phyloP scores from a whole-genome alignment of 2,329 filamentous ascomycete species.

The Cytospora schulzeri region DNA sequence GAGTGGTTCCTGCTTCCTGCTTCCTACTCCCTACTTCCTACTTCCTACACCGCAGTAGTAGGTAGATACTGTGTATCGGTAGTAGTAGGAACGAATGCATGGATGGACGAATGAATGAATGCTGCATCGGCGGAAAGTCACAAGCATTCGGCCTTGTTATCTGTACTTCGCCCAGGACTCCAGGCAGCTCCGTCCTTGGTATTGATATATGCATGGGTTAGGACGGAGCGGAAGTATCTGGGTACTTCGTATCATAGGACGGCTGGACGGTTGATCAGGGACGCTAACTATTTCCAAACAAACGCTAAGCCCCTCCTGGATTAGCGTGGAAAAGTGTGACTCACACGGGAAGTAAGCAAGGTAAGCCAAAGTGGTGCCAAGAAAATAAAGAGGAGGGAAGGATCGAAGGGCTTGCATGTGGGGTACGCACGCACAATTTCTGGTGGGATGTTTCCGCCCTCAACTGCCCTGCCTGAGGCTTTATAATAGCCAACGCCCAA shows the following conservation, averaged over 20 bases:
- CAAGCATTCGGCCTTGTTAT: neutral
- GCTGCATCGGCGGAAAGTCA: too few relatives aligned
- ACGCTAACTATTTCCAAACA: too few relatives aligned
- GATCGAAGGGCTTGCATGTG: conserved; percentile 1
- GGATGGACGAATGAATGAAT: neutral
- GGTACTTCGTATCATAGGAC: neutral
- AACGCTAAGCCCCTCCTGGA: neutral
- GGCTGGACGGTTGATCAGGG: neutral
- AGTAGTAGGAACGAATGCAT: too few relatives aligned
- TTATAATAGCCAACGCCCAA: conserved; percentile 43
- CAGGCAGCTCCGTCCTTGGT: neutral
- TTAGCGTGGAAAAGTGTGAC: neutral
- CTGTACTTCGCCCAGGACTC: neutral
- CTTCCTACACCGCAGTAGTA: neutral
- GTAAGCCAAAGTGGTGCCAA: neutral
- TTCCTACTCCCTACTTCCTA: neutral
- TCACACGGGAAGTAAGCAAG: conserved; percentile 3
- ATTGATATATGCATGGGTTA: too few relatives aligned
- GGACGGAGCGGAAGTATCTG: neutral
- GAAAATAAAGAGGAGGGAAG: neutral
- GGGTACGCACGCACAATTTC: neutral
- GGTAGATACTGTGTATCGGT: neutral
- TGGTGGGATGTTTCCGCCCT: neutral
- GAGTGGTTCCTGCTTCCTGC: too few relatives aligned
- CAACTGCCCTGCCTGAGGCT: conserved; percentile 29